These are phyloP conservation scores for Pezicula neosporulosa DNA, from an alignment of 2,329 filamentous ascomycete genomes.

Conservation along the genomic window DNA sequence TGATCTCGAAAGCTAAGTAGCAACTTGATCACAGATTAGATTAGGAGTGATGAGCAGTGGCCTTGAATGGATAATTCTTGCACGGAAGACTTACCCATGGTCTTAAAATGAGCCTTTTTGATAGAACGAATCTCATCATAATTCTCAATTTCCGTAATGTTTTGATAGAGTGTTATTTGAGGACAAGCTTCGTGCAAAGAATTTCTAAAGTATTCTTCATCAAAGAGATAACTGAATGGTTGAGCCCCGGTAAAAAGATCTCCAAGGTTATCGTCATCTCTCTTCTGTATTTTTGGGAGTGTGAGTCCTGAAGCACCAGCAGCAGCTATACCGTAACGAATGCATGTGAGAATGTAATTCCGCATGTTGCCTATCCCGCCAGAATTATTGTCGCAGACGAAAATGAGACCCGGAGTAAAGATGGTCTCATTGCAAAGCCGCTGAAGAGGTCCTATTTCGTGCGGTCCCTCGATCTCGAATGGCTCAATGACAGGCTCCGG, in stretches of 20 bases:
- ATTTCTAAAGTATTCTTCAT: slow-evolving; percentile 39
- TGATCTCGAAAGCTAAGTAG: no score
- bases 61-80: no score
- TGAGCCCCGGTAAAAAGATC: slow-evolving; percentile 36
- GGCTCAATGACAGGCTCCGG: not conserved
- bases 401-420: slow-evolving; percentile 40
- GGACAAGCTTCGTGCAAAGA: slow-evolving; percentile 36
- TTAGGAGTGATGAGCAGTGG: no score
- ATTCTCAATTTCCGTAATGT: slow-evolving; percentile 31
- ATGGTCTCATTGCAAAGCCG: slow-evolving; percentile 39
- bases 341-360: slow-evolving; percentile 46
- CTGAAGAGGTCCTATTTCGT: slow-evolving; percentile 34
- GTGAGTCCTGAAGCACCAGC: slow-evolving; percentile 43
- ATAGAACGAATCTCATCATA: slow-evolving; percentile 27
- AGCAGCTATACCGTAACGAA: slow-evolving; percentile 45
- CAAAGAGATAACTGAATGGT: slow-evolving; percentile 44
- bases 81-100: slow-evolving; percentile 5
- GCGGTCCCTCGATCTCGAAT: not conserved
- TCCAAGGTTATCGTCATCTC: slow-evolving; percentile 37
- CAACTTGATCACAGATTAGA: no score
- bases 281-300: slow-evolving; percentile 42
- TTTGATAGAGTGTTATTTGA: slow-evolving; percentile 39
- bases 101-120: slow-evolving; percentile 17
- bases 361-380: slow-evolving; percentile 48
- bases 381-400: slow-evolving; percentile 47